Evolutionary conservation across 129 eudicot species (phyloP).

Genomic region (Pseudognaphalium luteoalbum): DNA sequence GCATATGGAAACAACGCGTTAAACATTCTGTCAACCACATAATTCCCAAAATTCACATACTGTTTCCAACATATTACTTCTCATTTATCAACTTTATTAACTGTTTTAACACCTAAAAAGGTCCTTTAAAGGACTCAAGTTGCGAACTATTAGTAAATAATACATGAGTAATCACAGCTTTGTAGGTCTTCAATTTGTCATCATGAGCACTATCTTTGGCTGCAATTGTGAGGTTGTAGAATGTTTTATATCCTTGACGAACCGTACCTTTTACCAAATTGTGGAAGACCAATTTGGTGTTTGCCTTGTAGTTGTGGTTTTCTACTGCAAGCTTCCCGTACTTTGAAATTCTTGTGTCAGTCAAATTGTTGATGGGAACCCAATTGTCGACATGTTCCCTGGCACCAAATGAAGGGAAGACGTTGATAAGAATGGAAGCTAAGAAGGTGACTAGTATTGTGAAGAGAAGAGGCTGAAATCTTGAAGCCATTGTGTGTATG

Average conservation of each 20-base stretch:
- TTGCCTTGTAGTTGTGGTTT: conserved; percentile 1
- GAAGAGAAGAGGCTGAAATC: not conserved
- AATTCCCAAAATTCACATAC: not conserved
- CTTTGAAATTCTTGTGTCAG: not conserved
- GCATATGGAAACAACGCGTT: not conserved
- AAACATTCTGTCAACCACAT: not conserved
- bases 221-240: conserved; percentile 14
- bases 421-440: not conserved
- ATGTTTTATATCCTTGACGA: not conserved
- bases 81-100: not conserved
- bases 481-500: conserved; percentile 10
- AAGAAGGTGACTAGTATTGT: conserved; percentile 1
- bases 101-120: not conserved
- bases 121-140: conserved; percentile 13
- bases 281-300: conserved; percentile 13
- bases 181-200: not conserved
- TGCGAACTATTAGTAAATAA: not conserved
- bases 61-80: not conserved
- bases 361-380: conserved; percentile 16
- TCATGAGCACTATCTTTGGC: conserved; percentile 12
- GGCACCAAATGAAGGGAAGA: not conserved
- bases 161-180: not conserved
- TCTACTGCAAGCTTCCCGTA: conserved; percentile 15
- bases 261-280: conserved; percentile 10
- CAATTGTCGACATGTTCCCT: not conserved